Evolutionary conservation across 495 filamentous ascomycete species (phyloP).

Genomic region (Xylaria nigripes): DNA sequence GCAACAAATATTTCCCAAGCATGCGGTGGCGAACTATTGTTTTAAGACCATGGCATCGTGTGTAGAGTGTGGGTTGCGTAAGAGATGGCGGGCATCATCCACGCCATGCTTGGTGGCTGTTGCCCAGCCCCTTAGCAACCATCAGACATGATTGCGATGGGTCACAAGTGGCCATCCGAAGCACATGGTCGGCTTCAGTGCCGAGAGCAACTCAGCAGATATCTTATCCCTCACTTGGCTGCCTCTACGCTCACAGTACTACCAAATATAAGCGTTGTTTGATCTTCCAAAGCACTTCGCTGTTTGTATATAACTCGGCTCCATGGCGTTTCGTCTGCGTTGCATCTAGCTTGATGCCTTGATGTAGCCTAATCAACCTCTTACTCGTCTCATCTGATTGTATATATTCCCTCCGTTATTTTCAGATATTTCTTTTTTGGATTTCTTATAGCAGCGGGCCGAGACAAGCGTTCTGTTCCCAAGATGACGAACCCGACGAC

Average conservation of each 20-base stretch:
- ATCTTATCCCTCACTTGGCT: background rate
- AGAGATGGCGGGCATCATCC: background rate
- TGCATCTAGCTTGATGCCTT: background rate
- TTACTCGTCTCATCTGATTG: no score
- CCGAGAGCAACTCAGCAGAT: slow-evolving; percentile 40
- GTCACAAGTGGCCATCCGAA: slow-evolving; percentile 5
- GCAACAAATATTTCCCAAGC: background rate
- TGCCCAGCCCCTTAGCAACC: slow-evolving; percentile 5
- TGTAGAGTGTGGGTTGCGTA: background rate
- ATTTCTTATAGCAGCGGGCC: no score
- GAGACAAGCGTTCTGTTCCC: background rate
- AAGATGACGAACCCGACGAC: slow-evolving; percentile 40
- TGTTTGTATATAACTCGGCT: background rate
- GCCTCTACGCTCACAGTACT: background rate
- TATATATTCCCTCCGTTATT: no score
- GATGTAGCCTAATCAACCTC: background rate
- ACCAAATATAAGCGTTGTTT: background rate
- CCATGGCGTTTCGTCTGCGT: no score
- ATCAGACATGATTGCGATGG: background rate
- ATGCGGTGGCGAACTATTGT: background rate
- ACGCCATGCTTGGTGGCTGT: slow-evolving; percentile 2
- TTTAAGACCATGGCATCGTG: background rate
- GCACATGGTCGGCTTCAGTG: slow-evolving; percentile 8
- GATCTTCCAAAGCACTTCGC: background rate
- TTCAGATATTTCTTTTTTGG: no score